Evolutionary conservation across 495 filamentous ascomycete genomes (phyloP).

Genomic region (Penicillium cinerascens): DNA sequence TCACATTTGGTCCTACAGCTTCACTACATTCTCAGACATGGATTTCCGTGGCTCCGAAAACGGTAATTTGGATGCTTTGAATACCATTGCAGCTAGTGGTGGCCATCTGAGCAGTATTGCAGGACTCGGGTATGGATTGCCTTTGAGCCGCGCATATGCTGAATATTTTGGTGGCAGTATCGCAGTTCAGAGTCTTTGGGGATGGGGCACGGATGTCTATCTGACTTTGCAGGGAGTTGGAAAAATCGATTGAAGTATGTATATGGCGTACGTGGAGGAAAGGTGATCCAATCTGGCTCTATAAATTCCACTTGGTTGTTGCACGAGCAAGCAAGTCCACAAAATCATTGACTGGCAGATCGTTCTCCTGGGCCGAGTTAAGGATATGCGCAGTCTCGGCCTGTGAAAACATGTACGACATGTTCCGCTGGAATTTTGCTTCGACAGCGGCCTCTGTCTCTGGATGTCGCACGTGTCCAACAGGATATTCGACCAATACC

Average conservation of each 20-base stretch:
- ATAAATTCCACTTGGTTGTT: slow-evolving; percentile 4
- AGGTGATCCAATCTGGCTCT: neutral
- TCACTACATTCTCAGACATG: slow-evolving; percentile 84
- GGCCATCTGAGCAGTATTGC: slow-evolving; percentile 75
- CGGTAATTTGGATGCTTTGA: slow-evolving; percentile 61
- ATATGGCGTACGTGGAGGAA: neutral
- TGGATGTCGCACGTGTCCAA: slow-evolving; percentile 71
- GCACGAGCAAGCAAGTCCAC: slow-evolving; percentile 58
- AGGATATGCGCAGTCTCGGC: slow-evolving; percentile 63
- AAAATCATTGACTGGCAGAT: slow-evolving; percentile 69
- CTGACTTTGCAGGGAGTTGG: slow-evolving; percentile 81
- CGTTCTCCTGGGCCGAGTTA: slow-evolving; percentile 51
- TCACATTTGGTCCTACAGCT: slow-evolving; percentile 93
- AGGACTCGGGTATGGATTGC: slow-evolving; percentile 88
- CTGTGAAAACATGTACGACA: slow-evolving; percentile 61
- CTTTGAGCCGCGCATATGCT: slow-evolving; percentile 88
- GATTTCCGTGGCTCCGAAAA: slow-evolving; percentile 37
- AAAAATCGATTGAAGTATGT: slow-evolving; percentile 44
- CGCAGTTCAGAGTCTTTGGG: slow-evolving; percentile 86
- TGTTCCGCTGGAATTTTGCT: slow-evolving; percentile 74
- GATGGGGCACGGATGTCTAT: slow-evolving; percentile 89
- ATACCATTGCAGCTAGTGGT: slow-evolving; percentile 64
- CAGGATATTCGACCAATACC: slow-evolving; percentile 77
- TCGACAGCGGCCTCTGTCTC: slow-evolving; percentile 74
- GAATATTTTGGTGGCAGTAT: slow-evolving; percentile 99